Evolutionary conservation across 495 filamentous ascomycete species (phyloP).

Genomic region (Neurospora tetraspora): DNA sequence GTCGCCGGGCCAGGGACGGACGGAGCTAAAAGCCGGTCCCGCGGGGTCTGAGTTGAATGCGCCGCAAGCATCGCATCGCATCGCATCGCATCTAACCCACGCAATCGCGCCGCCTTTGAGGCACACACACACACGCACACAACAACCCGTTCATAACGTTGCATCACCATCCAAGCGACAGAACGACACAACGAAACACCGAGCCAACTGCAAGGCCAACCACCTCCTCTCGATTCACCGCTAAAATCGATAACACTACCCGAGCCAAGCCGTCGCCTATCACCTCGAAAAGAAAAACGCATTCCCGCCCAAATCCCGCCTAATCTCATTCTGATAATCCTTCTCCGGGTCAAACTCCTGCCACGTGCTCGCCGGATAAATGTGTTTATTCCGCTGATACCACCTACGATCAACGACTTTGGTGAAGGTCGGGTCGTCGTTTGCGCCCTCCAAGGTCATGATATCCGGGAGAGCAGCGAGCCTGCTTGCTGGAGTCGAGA

Average conservation of each 20-base stretch:
- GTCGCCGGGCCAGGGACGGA: neutral
- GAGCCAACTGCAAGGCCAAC: neutral
- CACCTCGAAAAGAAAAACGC: slow-evolving; percentile 73
- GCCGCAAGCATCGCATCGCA: neutral
- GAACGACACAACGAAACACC: neutral
- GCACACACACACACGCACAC: neutral
- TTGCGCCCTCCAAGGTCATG: slow-evolving; percentile 57
- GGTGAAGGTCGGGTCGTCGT: slow-evolving; percentile 73
- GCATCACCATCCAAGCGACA: neutral
- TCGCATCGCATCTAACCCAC: neutral
- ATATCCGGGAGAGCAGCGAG: slow-evolving; percentile 24
- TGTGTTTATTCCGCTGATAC: slow-evolving; percentile 97
- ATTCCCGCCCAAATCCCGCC: slow-evolving; percentile 80
- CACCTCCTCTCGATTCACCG: neutral
- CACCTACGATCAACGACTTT: slow-evolving; percentile 94
- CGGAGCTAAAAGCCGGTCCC: neutral
- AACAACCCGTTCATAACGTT: neutral
- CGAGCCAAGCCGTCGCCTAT: too few species aligned
- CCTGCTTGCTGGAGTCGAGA: slow-evolving; percentile 16
- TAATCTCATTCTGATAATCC: slow-evolving; percentile 72
- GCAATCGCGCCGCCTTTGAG: neutral
- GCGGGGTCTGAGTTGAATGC: neutral
- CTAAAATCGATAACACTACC: too few species aligned
- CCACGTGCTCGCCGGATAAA: slow-evolving; percentile 93
- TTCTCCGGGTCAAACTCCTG: slow-evolving; percentile 85